Conservation (phyloP, 2,329 filamentous ascomycete species). For the Fusarium xylarioides region DNA sequence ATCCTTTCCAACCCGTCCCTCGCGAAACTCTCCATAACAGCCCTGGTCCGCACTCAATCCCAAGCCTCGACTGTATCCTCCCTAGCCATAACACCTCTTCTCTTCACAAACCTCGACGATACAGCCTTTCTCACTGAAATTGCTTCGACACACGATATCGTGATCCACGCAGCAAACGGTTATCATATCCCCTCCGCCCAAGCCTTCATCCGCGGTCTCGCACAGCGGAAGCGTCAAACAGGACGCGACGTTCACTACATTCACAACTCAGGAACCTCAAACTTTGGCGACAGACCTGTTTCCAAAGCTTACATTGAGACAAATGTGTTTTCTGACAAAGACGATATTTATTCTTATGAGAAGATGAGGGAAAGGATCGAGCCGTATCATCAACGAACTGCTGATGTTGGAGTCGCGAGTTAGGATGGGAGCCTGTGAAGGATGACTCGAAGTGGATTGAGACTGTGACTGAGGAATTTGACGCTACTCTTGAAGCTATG, state of each 20-base stretch:
- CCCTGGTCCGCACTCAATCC: not conserved
- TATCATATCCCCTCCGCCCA: not conserved
- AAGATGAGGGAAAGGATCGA: not conserved
- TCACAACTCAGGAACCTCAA: constrained; percentile 12
- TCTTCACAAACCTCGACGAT: not conserved
- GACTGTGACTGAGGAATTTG: constrained; percentile 1
- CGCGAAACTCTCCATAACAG: not conserved
- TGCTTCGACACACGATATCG: not conserved
- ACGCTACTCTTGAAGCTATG: not conserved
- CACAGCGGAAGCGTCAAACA: not conserved
- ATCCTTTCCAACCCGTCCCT: not conserved
- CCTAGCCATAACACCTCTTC: not conserved
- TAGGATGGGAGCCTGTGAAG: not conserved
- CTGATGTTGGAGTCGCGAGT: not conserved
- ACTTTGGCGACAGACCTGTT: not conserved
- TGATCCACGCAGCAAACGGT: constrained; percentile 4
- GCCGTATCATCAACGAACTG: constrained; percentile 1
- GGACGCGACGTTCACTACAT: not conserved
- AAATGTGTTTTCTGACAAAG: not conserved
- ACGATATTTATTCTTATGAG: constrained; percentile 5
- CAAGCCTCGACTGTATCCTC: not conserved
- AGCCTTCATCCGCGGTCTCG: not conserved
- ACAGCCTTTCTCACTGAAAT: not conserved
- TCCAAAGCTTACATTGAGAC: not conserved
- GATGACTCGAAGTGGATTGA: not conserved